Evolutionary conservation across 2,329 filamentous ascomycete species (phyloP).

Genomic region (Rhytidhysteron rufulum): DNA sequence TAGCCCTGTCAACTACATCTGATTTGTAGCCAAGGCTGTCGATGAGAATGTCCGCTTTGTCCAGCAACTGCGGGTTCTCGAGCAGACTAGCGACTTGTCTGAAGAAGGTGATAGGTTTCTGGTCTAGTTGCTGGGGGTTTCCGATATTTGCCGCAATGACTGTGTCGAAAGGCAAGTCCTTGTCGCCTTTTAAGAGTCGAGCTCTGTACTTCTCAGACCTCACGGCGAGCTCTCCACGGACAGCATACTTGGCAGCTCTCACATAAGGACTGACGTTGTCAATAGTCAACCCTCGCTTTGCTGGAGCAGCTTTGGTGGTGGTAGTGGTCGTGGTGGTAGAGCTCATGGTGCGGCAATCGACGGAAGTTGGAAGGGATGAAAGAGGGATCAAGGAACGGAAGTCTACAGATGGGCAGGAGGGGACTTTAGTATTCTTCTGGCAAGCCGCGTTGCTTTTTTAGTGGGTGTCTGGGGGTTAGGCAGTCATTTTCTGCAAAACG

Average conservation of each 20-base stretch:
- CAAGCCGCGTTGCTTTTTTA: conserved; percentile 10
- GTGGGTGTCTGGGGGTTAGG: conserved; percentile 9
- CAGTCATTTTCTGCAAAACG: conserved; percentile 23
- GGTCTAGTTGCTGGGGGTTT: conserved; percentile 97
- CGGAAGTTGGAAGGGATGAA: conserved; percentile 13
- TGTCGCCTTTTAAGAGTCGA: conserved; percentile 58
- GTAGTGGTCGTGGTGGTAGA: conserved; percentile 46
- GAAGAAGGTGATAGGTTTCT: conserved; percentile 99
- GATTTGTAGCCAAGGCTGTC: conserved; percentile 78
- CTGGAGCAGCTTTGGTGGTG: conserved; percentile 31
- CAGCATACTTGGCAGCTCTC: conserved; percentile 86
- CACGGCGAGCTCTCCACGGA: conserved; percentile 91
- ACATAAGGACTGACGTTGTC: conserved; percentile 93
- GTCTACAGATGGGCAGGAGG: too few relatives aligned
- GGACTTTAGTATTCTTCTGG: conserved; percentile 9
- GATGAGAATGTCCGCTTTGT: conserved; percentile 76
- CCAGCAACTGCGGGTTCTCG: conserved; percentile 81
- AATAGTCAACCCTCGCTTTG: conserved; percentile 56
- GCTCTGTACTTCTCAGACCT: conserved; percentile 89
- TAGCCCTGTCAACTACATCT: conserved; percentile 82
- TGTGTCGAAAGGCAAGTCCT: conserved; percentile 75
- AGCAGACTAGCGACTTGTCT: conserved; percentile 89
- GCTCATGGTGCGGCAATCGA: conserved; percentile 6
- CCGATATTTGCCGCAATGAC: conserved; percentile 98
- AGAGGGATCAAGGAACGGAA: conserved; percentile 9